phyloP scores from a whole-genome alignment of 1,284 basidiomycete species.

The Chalciporus piperatoides region DNA sequence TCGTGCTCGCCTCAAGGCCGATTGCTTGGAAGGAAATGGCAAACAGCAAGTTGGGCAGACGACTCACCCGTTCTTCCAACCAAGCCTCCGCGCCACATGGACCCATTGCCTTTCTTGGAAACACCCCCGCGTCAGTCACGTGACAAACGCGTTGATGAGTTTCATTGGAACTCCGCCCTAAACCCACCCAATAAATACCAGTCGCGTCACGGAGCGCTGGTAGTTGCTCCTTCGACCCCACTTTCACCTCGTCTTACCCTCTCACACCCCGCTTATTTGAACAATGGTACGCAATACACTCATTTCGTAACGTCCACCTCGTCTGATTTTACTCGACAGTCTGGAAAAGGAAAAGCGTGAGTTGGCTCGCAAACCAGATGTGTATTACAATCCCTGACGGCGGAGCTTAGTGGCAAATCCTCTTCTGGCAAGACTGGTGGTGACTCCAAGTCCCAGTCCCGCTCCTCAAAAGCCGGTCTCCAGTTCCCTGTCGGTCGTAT shows the following conservation, averaged over 20 bases:
- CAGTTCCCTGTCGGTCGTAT: slow-evolving; percentile 89
- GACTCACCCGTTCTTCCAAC: slow-evolving; percentile 12
- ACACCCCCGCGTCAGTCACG: slow-evolving; percentile 31
- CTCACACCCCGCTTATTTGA: neutral
- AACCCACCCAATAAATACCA: slow-evolving; percentile 29
- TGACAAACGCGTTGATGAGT: slow-evolving; percentile 33
- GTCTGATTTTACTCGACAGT: slow-evolving; percentile 28
- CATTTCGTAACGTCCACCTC: neutral
- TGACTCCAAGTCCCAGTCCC: slow-evolving; percentile 54
- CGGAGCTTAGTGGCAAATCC: slow-evolving; percentile 48
- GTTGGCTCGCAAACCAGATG: slow-evolving; percentile 10
- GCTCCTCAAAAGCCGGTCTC: slow-evolving; percentile 75
- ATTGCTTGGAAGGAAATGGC: slow-evolving; percentile 9
- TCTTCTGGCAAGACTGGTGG: slow-evolving; percentile 54
- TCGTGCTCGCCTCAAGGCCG: slow-evolving; percentile 35
- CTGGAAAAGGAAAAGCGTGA: slow-evolving; percentile 56
- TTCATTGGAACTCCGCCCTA: slow-evolving; percentile 33
- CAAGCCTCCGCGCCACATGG: slow-evolving; percentile 16
- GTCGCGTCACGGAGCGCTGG: slow-evolving; percentile 18
- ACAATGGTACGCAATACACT: slow-evolving; percentile 21
- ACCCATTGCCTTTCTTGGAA: slow-evolving; percentile 18
- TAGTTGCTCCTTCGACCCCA: slow-evolving; percentile 5
- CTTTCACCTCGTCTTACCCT: slow-evolving; percentile 8
- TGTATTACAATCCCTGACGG: slow-evolving; percentile 2
- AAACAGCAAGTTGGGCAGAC: slow-evolving; percentile 10